Conservation (phyloP, 2,329 filamentous ascomycete species). For the Bipolaris sorokiniana region DNA sequence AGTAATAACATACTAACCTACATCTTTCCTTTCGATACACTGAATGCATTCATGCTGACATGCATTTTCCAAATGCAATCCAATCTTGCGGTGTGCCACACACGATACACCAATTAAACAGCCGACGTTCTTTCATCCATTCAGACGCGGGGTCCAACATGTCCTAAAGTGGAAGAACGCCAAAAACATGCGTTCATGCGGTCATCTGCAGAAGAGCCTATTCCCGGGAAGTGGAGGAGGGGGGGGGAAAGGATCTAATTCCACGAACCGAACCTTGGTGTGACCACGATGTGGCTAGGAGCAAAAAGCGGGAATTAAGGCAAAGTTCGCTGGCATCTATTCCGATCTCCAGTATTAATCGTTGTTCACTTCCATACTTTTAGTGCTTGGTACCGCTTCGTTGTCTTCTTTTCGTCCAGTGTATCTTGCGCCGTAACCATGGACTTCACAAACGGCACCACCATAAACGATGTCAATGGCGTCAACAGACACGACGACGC, state of each 20-base stretch:
- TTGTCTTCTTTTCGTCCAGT: neutral
- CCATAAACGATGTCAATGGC: neutral
- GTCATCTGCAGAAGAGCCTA: neutral
- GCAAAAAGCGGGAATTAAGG: neutral
- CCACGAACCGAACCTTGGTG: neutral
- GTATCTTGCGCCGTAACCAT: conserved; percentile 9
- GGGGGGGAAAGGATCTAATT: neutral
- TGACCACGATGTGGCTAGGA: neutral
- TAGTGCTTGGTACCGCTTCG: neutral
- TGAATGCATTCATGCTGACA: neutral
- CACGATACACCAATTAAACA: neutral
- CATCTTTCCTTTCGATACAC: neutral
- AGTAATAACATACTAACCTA: neutral
- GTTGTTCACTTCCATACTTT: neutral
- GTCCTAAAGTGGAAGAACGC: neutral
- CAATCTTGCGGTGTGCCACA: neutral
- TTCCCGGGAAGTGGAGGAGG: conserved; percentile 1
- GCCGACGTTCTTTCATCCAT: neutral
- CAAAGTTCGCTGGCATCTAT: neutral
- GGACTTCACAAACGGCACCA: conserved; percentile 24
- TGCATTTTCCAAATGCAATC: neutral
- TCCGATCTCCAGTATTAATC: neutral
- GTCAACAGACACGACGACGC: neutral
- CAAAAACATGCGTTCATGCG: neutral
- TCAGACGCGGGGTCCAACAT: neutral